Evolutionary conservation across 106 monocot genomes (phyloP).

Genomic region (Dendrobium nobile): DNA sequence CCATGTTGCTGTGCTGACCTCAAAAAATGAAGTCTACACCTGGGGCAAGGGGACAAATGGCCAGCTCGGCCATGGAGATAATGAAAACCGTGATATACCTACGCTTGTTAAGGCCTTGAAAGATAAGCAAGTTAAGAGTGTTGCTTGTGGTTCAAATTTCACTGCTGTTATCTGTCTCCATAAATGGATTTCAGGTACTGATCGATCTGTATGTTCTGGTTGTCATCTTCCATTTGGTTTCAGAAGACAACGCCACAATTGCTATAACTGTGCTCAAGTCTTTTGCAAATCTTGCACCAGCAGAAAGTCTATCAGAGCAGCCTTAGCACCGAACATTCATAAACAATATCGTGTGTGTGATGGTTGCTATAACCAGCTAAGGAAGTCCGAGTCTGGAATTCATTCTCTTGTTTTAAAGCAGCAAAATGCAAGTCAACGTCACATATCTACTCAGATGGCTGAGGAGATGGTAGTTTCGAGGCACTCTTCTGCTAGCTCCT

Average conservation of each 20-base stretch:
- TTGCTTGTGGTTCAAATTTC: conserved; percentile 42
- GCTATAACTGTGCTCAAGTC: conserved; percentile 46
- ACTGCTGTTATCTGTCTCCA: conserved; percentile 50
- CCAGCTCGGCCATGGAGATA: conserved; percentile 42
- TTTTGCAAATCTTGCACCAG: conserved; percentile 50
- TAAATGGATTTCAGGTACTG: conserved; percentile 37
- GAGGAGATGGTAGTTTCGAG: conserved; percentile 27
- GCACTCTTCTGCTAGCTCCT: conserved; percentile 31
- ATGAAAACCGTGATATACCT: conserved; percentile 28
- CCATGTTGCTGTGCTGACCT: conserved; percentile 44
- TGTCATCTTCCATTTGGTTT: conserved; percentile 45
- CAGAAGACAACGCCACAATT: conserved; percentile 48
- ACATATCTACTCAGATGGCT: conserved; percentile 20
- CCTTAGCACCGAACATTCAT: conserved; percentile 37
- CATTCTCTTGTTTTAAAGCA: conserved; percentile 20
- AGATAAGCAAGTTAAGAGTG: conserved; percentile 45
- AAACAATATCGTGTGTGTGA: conserved; percentile 49
- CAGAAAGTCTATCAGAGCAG: conserved; percentile 35
- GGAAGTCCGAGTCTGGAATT: conserved; percentile 19
- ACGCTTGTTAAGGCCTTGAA: conserved; percentile 38
- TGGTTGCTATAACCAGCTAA: conserved; percentile 34
- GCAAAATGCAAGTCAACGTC: conserved; percentile 18
- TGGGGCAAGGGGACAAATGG: conserved; percentile 47
- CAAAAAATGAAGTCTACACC: conserved; percentile 42
- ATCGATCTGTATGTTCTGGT: conserved; percentile 41